These are phyloP conservation scores for Mycena kentingensis DNA, from an alignment of 768 basidiomycete genomes.

Conservation along the genomic window DNA sequence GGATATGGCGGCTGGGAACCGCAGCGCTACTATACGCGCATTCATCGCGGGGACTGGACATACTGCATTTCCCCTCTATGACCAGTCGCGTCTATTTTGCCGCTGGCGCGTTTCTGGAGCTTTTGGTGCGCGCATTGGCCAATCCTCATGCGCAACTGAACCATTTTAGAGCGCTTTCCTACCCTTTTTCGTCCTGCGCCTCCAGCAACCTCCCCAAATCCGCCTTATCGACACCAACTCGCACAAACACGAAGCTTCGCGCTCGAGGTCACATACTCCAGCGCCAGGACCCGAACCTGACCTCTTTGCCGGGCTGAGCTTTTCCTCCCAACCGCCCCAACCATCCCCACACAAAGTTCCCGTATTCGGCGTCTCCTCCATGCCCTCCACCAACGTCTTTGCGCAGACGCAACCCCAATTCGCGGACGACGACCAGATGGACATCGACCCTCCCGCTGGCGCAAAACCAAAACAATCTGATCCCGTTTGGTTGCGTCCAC, in stretches of 20 bases:
- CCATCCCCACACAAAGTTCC: slow-evolving; percentile 49
- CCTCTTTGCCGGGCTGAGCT: slow-evolving; percentile 59
- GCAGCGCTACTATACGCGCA: slow-evolving; percentile 46
- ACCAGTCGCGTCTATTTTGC: slow-evolving; percentile 49
- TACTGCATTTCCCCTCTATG: slow-evolving; percentile 39
- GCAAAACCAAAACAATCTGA: slow-evolving; percentile 33
- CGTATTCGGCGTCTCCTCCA: slow-evolving; percentile 72
- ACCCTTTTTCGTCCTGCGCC: slow-evolving; percentile 57
- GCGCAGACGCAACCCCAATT: slow-evolving; percentile 26
- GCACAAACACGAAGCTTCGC: slow-evolving; percentile 35
- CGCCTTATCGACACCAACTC: slow-evolving; percentile 64
- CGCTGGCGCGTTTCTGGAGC: slow-evolving; percentile 49
- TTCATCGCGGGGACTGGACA: slow-evolving; percentile 44
- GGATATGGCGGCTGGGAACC: slow-evolving; percentile 58
- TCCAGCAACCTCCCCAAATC: slow-evolving; percentile 71
- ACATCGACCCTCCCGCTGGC: slow-evolving; percentile 68
- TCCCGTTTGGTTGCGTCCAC: slow-evolving; percentile 62
- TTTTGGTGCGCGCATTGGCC: slow-evolving; percentile 47
- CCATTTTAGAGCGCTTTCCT: slow-evolving; percentile 47
- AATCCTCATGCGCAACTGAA: background rate
- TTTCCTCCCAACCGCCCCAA: slow-evolving; percentile 59
- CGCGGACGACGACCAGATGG: slow-evolving; percentile 52
- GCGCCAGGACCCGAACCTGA: slow-evolving; percentile 49
- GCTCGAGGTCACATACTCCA: slow-evolving; percentile 50
- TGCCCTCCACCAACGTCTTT: slow-evolving; percentile 44